Evolutionary conservation across 768 basidiomycete species (phyloP), one percentile per base, ranked within the genome.

Genomic region (Crucibulum laeve): DNA sequence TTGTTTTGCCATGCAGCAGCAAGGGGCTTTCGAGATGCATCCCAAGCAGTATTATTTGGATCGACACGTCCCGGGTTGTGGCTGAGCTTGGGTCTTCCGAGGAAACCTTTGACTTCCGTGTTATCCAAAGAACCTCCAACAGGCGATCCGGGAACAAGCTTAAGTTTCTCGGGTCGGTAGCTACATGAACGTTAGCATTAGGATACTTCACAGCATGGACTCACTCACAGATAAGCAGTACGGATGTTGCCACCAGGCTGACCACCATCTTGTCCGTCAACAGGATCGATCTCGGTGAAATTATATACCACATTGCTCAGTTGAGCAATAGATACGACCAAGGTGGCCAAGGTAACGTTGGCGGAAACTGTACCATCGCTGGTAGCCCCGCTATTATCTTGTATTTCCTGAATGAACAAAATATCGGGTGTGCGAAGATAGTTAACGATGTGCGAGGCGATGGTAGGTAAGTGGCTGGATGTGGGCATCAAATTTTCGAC

Each of bases 1-100:
- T 57, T 40, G 3, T 77, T 76, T 44, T 68, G 56, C 78, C 79
- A 84, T 21, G 70, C 67, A 0, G 80, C 79, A 4, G 73, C 77
- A 7, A 84, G 64, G 0, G 82, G 80, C 55, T 84, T 82, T 36
- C 80, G 71, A 3, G 77, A 74, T 18, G 69, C 61, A n/a, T 62
- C 62, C 80, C 80, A 84, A 2, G 76, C 77, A 11, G 58, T 37
- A 52, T 76, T 77, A 18, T 60, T 67, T 3, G 82, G 82, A 33
- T 81, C 75, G 32, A 84, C 73, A 41, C 80, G 76, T 15, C 79
- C 80, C 25, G 80, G 81, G 49, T 84, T 82, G 49, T 73, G 68
- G 50, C 80, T 80, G 4, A 80, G 55, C 13, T 60, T 58, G 1
- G 77, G 62, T 4, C 58, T 48, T 3, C 64, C 60, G 11, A 59